phyloP scores from a whole-genome alignment of 2,329 filamentous ascomycete species.

The Trichoderma asperellum region DNA sequence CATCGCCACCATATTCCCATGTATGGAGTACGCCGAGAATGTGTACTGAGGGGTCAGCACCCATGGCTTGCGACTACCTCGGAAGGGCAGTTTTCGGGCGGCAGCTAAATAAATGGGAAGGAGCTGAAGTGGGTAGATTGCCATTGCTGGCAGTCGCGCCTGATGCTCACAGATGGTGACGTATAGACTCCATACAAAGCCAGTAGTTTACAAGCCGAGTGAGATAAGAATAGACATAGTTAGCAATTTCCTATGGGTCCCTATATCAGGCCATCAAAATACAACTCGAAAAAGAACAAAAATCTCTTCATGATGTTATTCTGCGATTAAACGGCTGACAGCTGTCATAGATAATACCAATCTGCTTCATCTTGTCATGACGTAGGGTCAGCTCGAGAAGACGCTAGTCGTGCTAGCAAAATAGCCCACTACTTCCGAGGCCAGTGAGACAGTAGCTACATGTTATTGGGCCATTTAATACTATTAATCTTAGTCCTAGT shows the following conservation, averaged over 20 bases:
- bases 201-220: neutral
- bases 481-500: no score
- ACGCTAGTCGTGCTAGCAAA: neutral
- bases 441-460: neutral
- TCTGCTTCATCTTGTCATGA: neutral
- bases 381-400: neutral
- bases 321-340: neutral
- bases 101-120: neutral
- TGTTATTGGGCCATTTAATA: neutral
- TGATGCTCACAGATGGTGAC: constrained; percentile 5
- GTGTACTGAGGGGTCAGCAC: constrained; percentile 4
- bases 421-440: constrained; percentile 11
- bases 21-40: neutral
- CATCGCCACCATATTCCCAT: neutral
- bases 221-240: neutral
- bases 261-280: neutral
- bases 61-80: constrained; percentile 6
- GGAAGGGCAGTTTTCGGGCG: neutral
- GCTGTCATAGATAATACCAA: neutral
- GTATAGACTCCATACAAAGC: neutral
- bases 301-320: neutral
- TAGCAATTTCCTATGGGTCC: neutral
- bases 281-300: neutral
- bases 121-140: neutral
- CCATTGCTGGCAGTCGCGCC: neutral